A percentile compares a stretch with the other conserved stretches of the same genome.
phyloP scores from a whole-genome alignment of 768 basidiomycete species.

The Termitomyces heimii region DNA sequence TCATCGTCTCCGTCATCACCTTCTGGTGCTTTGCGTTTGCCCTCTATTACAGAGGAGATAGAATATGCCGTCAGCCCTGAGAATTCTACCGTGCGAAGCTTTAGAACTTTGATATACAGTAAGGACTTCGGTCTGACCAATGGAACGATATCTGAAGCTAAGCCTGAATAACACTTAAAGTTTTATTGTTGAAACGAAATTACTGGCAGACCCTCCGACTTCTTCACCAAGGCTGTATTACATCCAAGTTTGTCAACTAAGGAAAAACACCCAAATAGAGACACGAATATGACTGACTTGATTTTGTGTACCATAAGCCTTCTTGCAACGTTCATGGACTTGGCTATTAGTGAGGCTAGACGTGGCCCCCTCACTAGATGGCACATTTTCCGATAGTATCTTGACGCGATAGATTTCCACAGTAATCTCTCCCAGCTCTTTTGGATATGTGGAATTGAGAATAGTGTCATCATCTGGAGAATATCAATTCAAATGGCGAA shows the following conservation, averaged over 20 bases:
- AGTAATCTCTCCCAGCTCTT: slow-evolving; percentile 1
- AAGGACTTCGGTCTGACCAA: slow-evolving; percentile 11
- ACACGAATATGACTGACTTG: not conserved
- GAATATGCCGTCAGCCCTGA: slow-evolving; percentile 6
- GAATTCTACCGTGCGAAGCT: slow-evolving; percentile 1
- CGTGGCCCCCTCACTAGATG: not conserved
- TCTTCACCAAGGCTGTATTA: slow-evolving; percentile 1
- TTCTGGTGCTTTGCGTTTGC: not conserved
- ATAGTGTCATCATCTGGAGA: slow-evolving; percentile 3
- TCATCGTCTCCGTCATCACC: not conserved
- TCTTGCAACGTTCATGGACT: slow-evolving; percentile 7
- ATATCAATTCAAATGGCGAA: not conserved
- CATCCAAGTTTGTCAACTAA: not conserved
- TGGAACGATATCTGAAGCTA: slow-evolving; percentile 14
- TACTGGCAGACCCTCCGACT: not conserved
- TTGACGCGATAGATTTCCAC: not conserved
- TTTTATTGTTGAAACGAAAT: not conserved
- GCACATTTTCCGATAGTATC: not conserved
- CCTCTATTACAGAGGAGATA: not conserved
- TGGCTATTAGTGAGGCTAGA: not conserved
- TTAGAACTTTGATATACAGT: not conserved
- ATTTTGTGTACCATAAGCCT: slow-evolving; percentile 4
- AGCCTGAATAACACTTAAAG: not conserved
- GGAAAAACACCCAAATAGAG: not conserved
- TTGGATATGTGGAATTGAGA: not conserved